Evolutionary conservation across 306 rosid genomes (phyloP), one percentile per base, ranked within the genome.

Genomic region (Benincasa hispida): DNA sequence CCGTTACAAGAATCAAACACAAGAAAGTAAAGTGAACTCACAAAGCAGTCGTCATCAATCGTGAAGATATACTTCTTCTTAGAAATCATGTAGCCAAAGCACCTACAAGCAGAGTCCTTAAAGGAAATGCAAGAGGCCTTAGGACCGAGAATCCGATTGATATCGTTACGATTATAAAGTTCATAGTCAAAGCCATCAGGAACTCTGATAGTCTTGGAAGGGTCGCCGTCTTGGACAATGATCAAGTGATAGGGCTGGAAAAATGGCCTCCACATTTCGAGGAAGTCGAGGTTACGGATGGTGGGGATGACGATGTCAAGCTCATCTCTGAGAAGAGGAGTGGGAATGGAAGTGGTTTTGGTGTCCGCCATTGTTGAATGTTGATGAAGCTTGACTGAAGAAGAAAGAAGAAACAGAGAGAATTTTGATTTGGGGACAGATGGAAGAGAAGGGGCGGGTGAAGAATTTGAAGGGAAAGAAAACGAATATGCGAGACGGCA

Each of bases 41-140:
- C 97, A 72, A 92, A 90, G 91, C 97, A 90, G 30, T 92, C 97
- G 60, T 92, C 97, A 30, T 92, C 97, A 45, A 92, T 92, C 35
- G 96, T 92, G 86, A 80, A 92, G 88, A 90, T 79, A 81, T 92
- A 92, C 91, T 89, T 89, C 88, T 91, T 91, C 65, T 87, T 91
- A 66, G 97, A 91, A 32, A 91, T 69, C 84, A 85, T 8, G 83
- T 42, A 92, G 10, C 91, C 97, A 54, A 92, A 92, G 85, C 93
- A 89, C 30, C 97, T 88, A 51, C 96, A 92, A 50, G 96, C 93
- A 55, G 96, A 88, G 82, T 92, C 97, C 84, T 92, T 92, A 84
- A 90, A 88, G 69, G 97, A 92, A 76, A 92, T 92, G 82, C 97
- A 92, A 5, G 89, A 81, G 5, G 89, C 87, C 51, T 80, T 87